phyloP scores from a whole-genome alignment of 2,329 filamentous ascomycete genomes.

The Nigrograna mackinnonii region DNA sequence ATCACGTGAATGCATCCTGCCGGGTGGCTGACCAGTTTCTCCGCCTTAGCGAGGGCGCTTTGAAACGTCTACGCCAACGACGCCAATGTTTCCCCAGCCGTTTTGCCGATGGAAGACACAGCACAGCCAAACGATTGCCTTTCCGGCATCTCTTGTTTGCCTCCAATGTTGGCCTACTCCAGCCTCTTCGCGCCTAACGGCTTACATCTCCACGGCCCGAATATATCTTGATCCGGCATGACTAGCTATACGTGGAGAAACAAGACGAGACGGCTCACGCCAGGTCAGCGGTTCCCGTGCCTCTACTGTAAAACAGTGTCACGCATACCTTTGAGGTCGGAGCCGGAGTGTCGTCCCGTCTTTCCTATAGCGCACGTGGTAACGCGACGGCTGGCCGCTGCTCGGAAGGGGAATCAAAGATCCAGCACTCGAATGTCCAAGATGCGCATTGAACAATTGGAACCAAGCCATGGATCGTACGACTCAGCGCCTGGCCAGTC shows the following conservation, averaged over 20 bases:
- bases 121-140: background rate
- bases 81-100: no score
- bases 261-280: no score
- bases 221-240: no score
- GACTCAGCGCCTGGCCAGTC: slow-evolving; percentile 7
- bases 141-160: no score
- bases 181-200: no score
- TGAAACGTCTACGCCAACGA: no score
- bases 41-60: background rate
- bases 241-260: no score
- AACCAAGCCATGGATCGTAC: slow-evolving; percentile 11
- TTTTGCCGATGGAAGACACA: background rate
- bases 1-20: background rate
- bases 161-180: background rate
- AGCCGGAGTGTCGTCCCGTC: slow-evolving; percentile 14
- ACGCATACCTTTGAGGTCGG: slow-evolving; percentile 8
- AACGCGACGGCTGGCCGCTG: no score
- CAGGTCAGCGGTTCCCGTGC: slow-evolving; percentile 1
- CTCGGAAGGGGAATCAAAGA: no score
- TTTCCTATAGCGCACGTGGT: slow-evolving; percentile 10
- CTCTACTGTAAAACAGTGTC: slow-evolving; percentile 4
- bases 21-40: background rate
- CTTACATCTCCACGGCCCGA: no score
- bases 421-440: no score
- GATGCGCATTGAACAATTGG: slow-evolving; percentile 1